Base-by-base conservation (phyloP, 2,329 filamentous ascomycete genomes). In the Colletotrichum truncatum region DNA sequence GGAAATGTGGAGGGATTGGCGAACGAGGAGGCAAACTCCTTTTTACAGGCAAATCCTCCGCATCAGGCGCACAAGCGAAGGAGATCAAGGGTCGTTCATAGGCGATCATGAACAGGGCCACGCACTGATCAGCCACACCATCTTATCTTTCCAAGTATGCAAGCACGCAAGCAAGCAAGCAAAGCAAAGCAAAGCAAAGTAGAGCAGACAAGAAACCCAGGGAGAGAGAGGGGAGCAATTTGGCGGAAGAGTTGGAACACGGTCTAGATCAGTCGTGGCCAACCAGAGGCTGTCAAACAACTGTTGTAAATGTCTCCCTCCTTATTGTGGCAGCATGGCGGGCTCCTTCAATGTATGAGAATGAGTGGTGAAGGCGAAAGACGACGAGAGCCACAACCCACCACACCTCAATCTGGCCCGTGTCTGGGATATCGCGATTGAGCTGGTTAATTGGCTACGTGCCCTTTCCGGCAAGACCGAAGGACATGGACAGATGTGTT, bases 81-180 rank as follows among this genome's bases (percentile, higher is more conserved):
- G 28, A 52, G 18, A 34, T 53, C 45, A 60, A 46, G 61, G 55
- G 36, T 18, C 11, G 55, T 53, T 16, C 30, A 11, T 21, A 34
- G 55, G 16, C 23, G 61, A 64, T 64, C 55, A 58, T n/a, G n/a
- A n/a, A 26, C 21, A 63, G 60, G 21, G 58, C n/a, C n/a, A n/a
- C n/a, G 53, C 36, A 45, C 53, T 34, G 48, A 64, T 63, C 53
- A 54, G 61, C 55, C 61, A 60, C 46, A 46, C 36, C 51, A 56
- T 16, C 25, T 6, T 32, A 10, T n/a, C n/a, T n/a, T n/a, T n/a
- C n/a, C n/a, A n/a, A n/a, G n/a, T n/a, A n/a, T n/a, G n/a, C n/a
- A n/a, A n/a, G n/a, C n/a, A n/a, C n/a, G n/a, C n/a, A n/a, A n/a
- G n/a, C n/a, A n/a, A n/a, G n/a, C 38, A 54, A 43, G 16, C 30